phyloP scores from a whole-genome alignment of 176 grass and related monocot species.

The Oryza officinalis region DNA sequence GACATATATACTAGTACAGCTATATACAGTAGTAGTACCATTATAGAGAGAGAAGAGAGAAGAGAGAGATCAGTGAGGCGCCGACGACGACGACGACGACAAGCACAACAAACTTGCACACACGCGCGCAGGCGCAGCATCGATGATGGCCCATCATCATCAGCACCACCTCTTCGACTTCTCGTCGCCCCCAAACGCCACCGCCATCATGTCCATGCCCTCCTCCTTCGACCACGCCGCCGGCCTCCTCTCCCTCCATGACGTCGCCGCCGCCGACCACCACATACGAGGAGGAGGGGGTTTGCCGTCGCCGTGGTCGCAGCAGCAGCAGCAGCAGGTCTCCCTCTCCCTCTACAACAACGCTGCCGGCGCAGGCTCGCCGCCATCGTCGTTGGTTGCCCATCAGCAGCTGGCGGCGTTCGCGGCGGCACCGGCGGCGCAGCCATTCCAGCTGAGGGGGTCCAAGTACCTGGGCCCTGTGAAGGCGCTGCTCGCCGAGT shows the following conservation, averaged over 20 bases:
- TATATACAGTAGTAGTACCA: too few species aligned
- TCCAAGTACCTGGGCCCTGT: conserved; percentile 51
- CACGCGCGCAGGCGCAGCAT: too few species aligned
- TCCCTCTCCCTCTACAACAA: conserved; percentile 20
- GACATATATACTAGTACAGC: too few species aligned
- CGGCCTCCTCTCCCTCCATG: neutral
- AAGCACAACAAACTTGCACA: neutral
- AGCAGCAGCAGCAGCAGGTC: neutral
- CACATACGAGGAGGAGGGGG: neutral
- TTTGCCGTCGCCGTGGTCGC: neutral
- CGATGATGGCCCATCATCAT: conserved; percentile 42
- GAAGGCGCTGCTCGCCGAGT: conserved; percentile 51
- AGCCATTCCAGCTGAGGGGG: conserved; percentile 46
- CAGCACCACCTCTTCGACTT: conserved; percentile 43
- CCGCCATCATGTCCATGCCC: neutral
- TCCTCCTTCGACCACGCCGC: conserved; percentile 11
- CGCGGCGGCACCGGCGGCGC: neutral
- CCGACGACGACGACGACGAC: neutral
- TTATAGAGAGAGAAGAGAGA: neutral
- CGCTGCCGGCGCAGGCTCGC: neutral
- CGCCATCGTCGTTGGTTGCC: neutral
- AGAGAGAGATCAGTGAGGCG: too few species aligned
- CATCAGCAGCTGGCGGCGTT: neutral
- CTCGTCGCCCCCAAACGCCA: conserved; percentile 12
- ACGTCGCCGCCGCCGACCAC: neutral